Evolutionary conservation across 2,329 filamentous ascomycete genomes (phyloP).

Genomic region (Fusarium buxicola): DNA sequence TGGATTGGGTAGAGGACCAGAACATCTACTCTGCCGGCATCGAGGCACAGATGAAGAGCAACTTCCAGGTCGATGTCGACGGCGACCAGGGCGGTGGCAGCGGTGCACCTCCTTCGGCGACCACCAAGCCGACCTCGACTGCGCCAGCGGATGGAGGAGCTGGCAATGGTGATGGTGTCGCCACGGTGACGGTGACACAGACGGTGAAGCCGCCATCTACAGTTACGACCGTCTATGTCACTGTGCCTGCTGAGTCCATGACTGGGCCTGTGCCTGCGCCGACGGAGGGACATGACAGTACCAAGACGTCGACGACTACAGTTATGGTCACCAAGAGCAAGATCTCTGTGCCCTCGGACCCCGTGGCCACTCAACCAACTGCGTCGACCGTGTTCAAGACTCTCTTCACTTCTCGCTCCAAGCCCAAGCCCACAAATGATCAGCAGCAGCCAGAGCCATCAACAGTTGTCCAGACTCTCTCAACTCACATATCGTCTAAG

Average conservation of each 20-base stretch:
- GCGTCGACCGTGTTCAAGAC: slow-evolving; percentile 38
- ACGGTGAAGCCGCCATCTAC: slow-evolving; percentile 56
- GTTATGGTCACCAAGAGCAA: slow-evolving; percentile 33
- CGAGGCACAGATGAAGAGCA: slow-evolving; percentile 57
- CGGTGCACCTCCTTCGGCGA: slow-evolving; percentile 37
- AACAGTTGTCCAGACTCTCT: slow-evolving; percentile 30
- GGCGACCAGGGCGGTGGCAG: slow-evolving; percentile 33
- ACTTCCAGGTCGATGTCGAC: slow-evolving; percentile 58
- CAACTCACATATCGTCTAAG: slow-evolving; percentile 17
- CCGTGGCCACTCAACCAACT: slow-evolving; percentile 19
- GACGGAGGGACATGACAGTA: slow-evolving; percentile 27
- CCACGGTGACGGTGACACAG: slow-evolving; percentile 51
- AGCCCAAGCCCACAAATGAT: slow-evolving; percentile 19
- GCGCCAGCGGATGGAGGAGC: slow-evolving; percentile 30
- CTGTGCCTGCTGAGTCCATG: slow-evolving; percentile 47
- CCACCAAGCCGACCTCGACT: slow-evolving; percentile 22
- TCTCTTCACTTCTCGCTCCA: slow-evolving; percentile 32
- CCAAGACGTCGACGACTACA: slow-evolving; percentile 40
- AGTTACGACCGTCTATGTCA: slow-evolving; percentile 52
- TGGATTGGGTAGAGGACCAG: slow-evolving; percentile 52
- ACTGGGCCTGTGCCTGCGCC: slow-evolving; percentile 24
- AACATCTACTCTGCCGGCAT: slow-evolving; percentile 59
- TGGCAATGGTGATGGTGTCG: slow-evolving; percentile 19
- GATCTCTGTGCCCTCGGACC: slow-evolving; percentile 13
- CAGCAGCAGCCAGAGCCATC: slow-evolving; percentile 28